Evolutionary conservation across 2,329 filamentous ascomycete species (phyloP), one percentile per base, ranked within the genome.

Genomic region (Exserohilum rostratum): DNA sequence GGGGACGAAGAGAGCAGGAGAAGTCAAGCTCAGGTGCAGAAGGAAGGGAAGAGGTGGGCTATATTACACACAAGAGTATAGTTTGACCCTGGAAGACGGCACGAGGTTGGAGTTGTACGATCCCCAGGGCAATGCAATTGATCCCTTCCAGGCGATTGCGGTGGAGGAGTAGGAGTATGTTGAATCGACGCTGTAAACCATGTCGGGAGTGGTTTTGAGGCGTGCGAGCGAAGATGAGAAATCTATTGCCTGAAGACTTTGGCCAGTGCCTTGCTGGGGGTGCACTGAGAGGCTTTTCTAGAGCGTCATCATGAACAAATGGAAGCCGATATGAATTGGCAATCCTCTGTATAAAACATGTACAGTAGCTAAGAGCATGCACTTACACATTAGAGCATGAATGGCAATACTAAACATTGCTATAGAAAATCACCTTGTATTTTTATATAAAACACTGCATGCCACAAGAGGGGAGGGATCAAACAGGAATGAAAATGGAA

Each of bases 51-150:
- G 85, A 62, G 84, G 84, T 74, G 83, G 84, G 27, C 82, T 87
- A 80, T 98, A 96, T 76, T 87, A 91, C 79, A 99, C 95, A 31
- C 85, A 88, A 53, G 90, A 93, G 80, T 99, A 93, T 93, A 95
- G 88, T 71, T 79, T 99, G 66, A 86, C 88, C 73, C 86, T 85
- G 58, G 81, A 83, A 58, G 84, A 86, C 67, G 85, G 85, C 37
- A 80, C 80, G 46, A 85, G 88, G 62, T 83, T 97, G 62, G 88
- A 96, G 70, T 77, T 99, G 73, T 81, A 97, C 59, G 86, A 90
- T 64, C 85, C 83, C 4, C 80, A 78, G 38, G 71, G 55, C 82
- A 69, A 73, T 67, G 72, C 72, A 2, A 68, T 73, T 45, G 78
- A 95, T 80, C 90, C 90, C 37, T 92, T 95, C 72, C 57, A 65